Base-by-base conservation (phyloP, 257 asterid species). In the Craterostigma plantagineum region DNA sequence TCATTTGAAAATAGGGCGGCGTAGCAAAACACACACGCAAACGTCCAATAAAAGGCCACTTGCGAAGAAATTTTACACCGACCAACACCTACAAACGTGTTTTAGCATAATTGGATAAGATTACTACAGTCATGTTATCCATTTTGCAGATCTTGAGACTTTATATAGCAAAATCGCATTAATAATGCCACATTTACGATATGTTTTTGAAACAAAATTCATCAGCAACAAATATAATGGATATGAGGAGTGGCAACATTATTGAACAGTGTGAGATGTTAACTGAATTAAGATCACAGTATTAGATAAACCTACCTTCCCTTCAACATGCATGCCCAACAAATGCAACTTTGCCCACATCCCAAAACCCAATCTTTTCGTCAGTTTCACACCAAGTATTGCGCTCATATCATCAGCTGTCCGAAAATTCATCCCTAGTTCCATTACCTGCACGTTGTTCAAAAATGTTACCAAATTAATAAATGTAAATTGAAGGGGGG, bases 1-100 rank as follows among this genome's bases (percentile, higher is more conserved):
- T 79, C 94, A 90, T 83, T 75, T 83, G 99, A 72, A 75, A 79
- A 67, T 83, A 90, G 5, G 99, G 99, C 18, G 99, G 99, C 45
- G 66, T 94, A 14, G 61, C 78, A 71, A 90, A 83, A 70, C 95
- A 90, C 9, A 90, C 70, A 52, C 91, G 79, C 68, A 90, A 57
- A 46, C 99, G 95, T 55, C 92, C 53, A 33, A 90, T 64, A 58
- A 76, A 90, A 0, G 96, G 99, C 99, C 99, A 90, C 39, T 57
- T 54, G 4, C 55, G 60, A 34, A 66, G 64, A 64, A 90, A 79
- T 59, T 90, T 90, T 42, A 90, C 79, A 52, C 98, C 95, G 52
- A 90, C 79, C 79, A 83, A 62, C 45, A 84, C 95, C 98, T 90
- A 63, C 54, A 68, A 56, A 35, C n/a, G n/a, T n/a, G n/a, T n/a